Conservation (phyloP, 257 asterid species). For the Penstemon davidsonii region DNA sequence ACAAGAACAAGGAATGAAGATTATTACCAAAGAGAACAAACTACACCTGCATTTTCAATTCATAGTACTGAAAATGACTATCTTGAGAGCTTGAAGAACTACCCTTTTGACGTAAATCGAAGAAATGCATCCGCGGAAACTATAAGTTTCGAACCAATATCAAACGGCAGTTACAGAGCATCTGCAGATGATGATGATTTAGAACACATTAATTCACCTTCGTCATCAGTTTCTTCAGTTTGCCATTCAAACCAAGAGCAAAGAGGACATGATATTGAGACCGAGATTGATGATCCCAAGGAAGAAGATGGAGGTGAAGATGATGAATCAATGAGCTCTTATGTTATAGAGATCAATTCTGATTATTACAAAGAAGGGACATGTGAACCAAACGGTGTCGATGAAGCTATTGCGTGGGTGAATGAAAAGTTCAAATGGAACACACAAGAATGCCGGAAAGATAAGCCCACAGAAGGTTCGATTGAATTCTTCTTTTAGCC, state of each 20-base stretch:
- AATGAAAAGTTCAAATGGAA: conserved; percentile 55
- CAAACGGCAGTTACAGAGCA: conserved; percentile 43
- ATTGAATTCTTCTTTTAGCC: conserved; percentile 7
- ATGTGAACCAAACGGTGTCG: conserved; percentile 65
- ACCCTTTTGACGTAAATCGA: conserved; percentile 42
- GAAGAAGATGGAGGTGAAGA: too few species aligned
- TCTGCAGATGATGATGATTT: conserved; percentile 24
- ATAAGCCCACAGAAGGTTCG: conserved; percentile 35
- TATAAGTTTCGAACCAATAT: conserved; percentile 47
- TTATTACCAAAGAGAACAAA: conserved; percentile 24
- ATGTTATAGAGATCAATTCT: conserved; percentile 68
- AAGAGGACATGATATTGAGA: conserved; percentile 23
- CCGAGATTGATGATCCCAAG: conserved; percentile 10
- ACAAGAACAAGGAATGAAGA: conserved; percentile 36
- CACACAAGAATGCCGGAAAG: conserved; percentile 33
- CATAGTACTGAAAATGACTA: conserved; percentile 29
- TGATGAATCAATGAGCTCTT: conserved; percentile 67
- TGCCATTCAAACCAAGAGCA: conserved; percentile 28
- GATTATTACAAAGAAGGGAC: conserved; percentile 44
- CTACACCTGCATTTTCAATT: conserved; percentile 20
- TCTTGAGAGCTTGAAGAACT: conserved; percentile 15
- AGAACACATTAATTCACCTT: conserved; percentile 45
- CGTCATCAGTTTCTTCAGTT: conserved; percentile 58
- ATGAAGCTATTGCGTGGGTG: conserved; percentile 88
- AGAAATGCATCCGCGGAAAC: conserved; percentile 72